Percentiles rank a stretch among this genome's conserved stretches.
These are phyloP conservation scores for Chytriomyces confervae DNA, from an alignment of 192 early-diverging fungal species.

Conservation along the genomic window DNA sequence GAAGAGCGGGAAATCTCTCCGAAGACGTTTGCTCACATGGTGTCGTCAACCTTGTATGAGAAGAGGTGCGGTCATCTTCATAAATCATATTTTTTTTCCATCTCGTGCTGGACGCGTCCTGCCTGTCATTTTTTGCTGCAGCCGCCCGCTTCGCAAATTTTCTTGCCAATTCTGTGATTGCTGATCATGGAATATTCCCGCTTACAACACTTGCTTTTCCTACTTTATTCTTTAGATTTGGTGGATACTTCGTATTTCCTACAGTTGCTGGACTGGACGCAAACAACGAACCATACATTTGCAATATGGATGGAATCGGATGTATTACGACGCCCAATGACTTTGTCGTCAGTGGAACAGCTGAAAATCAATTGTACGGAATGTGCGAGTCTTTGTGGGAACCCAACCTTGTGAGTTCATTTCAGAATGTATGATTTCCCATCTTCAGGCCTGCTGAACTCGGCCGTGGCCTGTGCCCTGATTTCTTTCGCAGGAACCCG, in stretches of 20 bases:
- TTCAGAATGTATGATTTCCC: too few species aligned
- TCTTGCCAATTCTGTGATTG: too few species aligned
- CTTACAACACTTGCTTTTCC: not conserved
- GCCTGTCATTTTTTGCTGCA: constrained; percentile 9
- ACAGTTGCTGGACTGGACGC: constrained; percentile 94
- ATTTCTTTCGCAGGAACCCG: constrained; percentile 67
- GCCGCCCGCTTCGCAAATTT: too few species aligned
- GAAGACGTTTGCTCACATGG: constrained; percentile 89
- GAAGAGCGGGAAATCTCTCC: constrained; percentile 97
- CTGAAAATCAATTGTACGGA: constrained; percentile 85
- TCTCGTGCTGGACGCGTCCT: not conserved
- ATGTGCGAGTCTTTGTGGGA: constrained; percentile 98
- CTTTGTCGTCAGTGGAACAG: constrained; percentile 94
- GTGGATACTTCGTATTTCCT: constrained; percentile 94
- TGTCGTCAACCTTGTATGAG: constrained; percentile 96
- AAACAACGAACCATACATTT: constrained; percentile 89
- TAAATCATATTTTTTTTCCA: not conserved
- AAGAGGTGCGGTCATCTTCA: constrained; percentile 58
- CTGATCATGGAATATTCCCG: too few species aligned
- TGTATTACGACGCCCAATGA: constrained; percentile 91
- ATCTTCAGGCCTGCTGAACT: too few species aligned
- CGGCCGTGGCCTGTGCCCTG: not conserved
- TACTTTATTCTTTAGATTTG: constrained; percentile 70
- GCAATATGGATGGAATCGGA: constrained; percentile 93
- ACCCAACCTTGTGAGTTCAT: constrained; percentile 80